Evolutionary conservation across 1,284 basidiomycete species (phyloP), one percentile per base, ranked within the genome.

Genomic region (Nidula niveotomentosa): DNA sequence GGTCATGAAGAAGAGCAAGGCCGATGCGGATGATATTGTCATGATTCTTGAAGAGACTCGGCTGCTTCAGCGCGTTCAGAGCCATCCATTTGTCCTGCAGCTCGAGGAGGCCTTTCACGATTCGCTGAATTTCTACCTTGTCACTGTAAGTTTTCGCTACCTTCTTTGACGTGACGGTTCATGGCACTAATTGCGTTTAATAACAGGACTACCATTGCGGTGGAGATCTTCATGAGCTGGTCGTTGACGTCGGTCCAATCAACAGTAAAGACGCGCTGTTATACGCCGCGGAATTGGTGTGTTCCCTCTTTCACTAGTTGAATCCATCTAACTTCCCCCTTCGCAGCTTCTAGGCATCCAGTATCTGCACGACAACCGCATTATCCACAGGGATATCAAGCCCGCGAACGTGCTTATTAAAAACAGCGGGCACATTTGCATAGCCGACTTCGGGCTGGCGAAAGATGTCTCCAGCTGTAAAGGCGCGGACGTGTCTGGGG

Each of bases 381-480:
- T 53, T 49, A 50, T 56, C 51, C 35, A 52, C 50, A 13, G 48
- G 17, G 44, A 43, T 47, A 13, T 48, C n/a, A 48, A 48, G 46
- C 13, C 17, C 13, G 46, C 33, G 15, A 48, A 10, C 9, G 23
- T 23, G 15, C 30, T 48, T n/a, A 48, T 41, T 17, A 13, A 41
- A 13, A 13, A 17, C 7, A 41, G 15, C 8, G 39, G 39, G 13
- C 39, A 41, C 39, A 13, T 41, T 17, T 13, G 12, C 39, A 13
- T 41, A 13, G 39, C 39, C 8, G 39, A 41, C 39, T 41, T 41
- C 7, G 39, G 39, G 39, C 48, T 49, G n/a, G 34, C 33, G 68
- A 51, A 65, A 70, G 47, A 70, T 76, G 58, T 70, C 74, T 30
- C 30, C 30, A 6, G 30, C 30, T 30, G 30, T 30, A 30, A 30